These are phyloP conservation scores for Exophiala sideris DNA, from an alignment of 2,329 filamentous ascomycete species.

Conservation along the genomic window DNA sequence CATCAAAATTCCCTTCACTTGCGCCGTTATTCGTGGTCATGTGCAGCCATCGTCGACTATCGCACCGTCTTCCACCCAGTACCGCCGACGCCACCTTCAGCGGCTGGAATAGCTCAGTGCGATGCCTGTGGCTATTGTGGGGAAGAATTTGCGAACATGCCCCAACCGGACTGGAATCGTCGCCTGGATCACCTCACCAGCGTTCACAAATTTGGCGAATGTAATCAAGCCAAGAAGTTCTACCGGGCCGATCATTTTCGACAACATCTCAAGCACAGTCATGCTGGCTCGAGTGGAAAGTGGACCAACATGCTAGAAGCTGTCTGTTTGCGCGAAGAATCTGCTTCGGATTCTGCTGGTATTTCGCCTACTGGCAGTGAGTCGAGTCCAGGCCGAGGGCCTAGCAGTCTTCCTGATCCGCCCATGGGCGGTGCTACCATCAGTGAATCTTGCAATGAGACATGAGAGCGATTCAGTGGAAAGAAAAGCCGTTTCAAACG, in stretches of 20 bases:
- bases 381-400: constrained; percentile 19
- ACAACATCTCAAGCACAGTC: constrained; percentile 96
- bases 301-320: constrained; percentile 99
- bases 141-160: constrained; percentile 73
- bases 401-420: constrained; percentile 17
- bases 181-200: constrained; percentile 83
- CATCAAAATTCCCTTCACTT: constrained; percentile 95
- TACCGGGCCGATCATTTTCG: constrained; percentile 96
- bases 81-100: constrained; percentile 38
- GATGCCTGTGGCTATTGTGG: constrained; percentile 96
- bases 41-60: constrained; percentile 72
- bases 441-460: constrained; percentile 23
- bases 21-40: constrained; percentile 93
- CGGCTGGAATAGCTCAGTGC: constrained; percentile 36
- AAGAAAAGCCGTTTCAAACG: constrained; percentile 3
- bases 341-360: constrained; percentile 42
- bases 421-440: constrained; percentile 26
- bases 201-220: constrained; percentile 94
- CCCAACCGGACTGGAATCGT: constrained; percentile 82
- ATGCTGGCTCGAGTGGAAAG: constrained; percentile 92
- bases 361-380: constrained; percentile 24
- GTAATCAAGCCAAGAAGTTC: constrained; percentile 98
- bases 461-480: constrained; percentile 11
- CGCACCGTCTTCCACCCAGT: constrained; percentile 86
- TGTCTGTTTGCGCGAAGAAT: constrained; percentile 90